Conservation (phyloP, 2,329 filamentous ascomycete genomes). For the Metarhizium robertsii region DNA sequence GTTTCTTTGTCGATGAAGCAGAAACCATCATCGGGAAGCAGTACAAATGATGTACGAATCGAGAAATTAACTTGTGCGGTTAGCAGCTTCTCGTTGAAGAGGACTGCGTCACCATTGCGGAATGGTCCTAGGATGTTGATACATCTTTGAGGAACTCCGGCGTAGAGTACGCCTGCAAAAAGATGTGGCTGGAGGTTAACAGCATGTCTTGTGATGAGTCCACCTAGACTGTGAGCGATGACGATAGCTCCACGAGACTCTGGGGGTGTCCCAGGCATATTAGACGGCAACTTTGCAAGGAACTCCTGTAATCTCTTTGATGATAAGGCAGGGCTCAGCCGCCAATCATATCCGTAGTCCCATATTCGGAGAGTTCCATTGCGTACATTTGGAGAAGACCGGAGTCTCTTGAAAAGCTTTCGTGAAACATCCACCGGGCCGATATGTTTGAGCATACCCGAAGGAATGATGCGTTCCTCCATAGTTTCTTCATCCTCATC, state of each 20-base stretch:
- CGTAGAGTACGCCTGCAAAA: conserved; percentile 78
- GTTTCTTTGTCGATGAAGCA: conserved; percentile 82
- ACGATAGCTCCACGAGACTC: conserved; percentile 63
- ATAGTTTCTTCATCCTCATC: conserved; percentile 76
- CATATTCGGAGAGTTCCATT: conserved; percentile 67
- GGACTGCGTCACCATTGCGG: conserved; percentile 84
- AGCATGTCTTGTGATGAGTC: conserved; percentile 77
- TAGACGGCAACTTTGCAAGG: conserved; percentile 65
- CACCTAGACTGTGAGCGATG: conserved; percentile 80
- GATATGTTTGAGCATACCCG: conserved; percentile 83
- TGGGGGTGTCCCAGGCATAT: conserved; percentile 43
- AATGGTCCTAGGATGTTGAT: conserved; percentile 87
- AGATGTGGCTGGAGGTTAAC: conserved; percentile 79
- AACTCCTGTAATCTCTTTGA: conserved; percentile 65
- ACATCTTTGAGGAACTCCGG: conserved; percentile 75
- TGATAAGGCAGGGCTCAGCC: conserved; percentile 70
- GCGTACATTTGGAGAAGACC: conserved; percentile 63
- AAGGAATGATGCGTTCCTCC: conserved; percentile 73
- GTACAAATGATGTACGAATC: conserved; percentile 73
- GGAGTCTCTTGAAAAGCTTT: conserved; percentile 68
- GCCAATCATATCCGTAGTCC: conserved; percentile 94
- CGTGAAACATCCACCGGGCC: conserved; percentile 85
- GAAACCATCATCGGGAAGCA: conserved; percentile 77
- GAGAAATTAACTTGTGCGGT: conserved; percentile 92
- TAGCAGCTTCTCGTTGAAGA: conserved; percentile 80